Base-by-base conservation (phyloP, 2,329 filamentous ascomycete species). In the Paramyrothecium sp. region DNA sequence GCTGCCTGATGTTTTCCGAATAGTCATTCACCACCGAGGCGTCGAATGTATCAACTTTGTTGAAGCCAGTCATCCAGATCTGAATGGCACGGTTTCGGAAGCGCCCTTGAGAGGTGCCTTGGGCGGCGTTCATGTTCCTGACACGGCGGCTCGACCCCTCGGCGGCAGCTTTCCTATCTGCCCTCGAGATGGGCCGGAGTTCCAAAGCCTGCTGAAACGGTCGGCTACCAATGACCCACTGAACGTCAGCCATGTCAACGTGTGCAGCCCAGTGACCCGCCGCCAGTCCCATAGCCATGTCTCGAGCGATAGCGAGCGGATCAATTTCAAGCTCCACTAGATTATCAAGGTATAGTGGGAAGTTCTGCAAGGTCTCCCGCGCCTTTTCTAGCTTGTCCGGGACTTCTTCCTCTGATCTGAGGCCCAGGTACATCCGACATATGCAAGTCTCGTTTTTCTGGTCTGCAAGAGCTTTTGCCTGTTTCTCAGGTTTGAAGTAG, bases 61-160 rank as follows among this genome's bases (percentile, higher is more conserved):
- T 38, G 54, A 57, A 57, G 51, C 54, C 47, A 19, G 54, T 34
- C 41, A 57, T 57, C 51, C 56, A 57, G 51, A 57, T 16, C 47
- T 57, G 52, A 4, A 47, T 30, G 33, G 44, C 33, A 3, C 52
- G 26, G 21, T 57, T 54, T 7, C 54, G 49, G 20, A 51, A 51
- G 47, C 46, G 50, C 23, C 13, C 26, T n/a, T 30, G 23, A 11
- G 22, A 4, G 22, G 23, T 21, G 22, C 7, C 16, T 11, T 34
- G 22, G 13, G 11, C 7, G 50, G 16, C 16, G 50, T 11, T 11
- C 21, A 17, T 17, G 21, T 17, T 30, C 13, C 19, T 33, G 13
- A 33, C 26, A 19, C 13, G 50, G 4, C 19, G 19, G 21, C 48
- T 23, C 16, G 48, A 50, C 21, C 22, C 16, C 4, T 20, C 48